phyloP scores from a whole-genome alignment of 305 asterid genomes.

The Fraxinus floribunda region DNA sequence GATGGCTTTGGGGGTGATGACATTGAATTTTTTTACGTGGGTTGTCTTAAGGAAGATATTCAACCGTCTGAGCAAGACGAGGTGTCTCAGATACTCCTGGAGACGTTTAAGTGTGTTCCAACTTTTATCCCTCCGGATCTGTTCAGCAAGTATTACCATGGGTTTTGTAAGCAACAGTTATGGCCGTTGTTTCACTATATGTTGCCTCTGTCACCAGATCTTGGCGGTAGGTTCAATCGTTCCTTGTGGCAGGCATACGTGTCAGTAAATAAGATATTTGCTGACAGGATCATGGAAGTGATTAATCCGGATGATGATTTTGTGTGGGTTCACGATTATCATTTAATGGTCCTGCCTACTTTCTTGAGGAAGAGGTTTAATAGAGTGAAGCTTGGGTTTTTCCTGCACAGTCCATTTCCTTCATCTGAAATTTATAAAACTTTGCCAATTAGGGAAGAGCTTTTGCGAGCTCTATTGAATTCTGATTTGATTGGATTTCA shows the following conservation, averaged over 20 bases:
- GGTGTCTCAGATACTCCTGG: slow-evolving; percentile 77
- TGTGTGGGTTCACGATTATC: slow-evolving; percentile 92
- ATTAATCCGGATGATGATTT: slow-evolving; percentile 86
- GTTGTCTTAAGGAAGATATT: slow-evolving; percentile 86
- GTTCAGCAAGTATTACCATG: slow-evolving; percentile 66
- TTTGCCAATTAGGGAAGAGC: slow-evolving; percentile 74
- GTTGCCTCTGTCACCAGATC: slow-evolving; percentile 83
- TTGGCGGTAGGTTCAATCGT: slow-evolving; percentile 80
- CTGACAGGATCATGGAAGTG: slow-evolving; percentile 91
- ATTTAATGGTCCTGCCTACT: slow-evolving; percentile 81
- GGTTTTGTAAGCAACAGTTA: slow-evolving; percentile 82
- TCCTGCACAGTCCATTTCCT: slow-evolving; percentile 83
- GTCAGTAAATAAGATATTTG: slow-evolving; percentile 83
- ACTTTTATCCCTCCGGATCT: slow-evolving; percentile 79
- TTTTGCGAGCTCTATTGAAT: slow-evolving; percentile 65
- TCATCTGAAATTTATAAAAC: slow-evolving; percentile 84
- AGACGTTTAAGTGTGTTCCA: slow-evolving; percentile 75
- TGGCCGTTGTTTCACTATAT: slow-evolving; percentile 93
- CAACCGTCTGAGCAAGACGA: slow-evolving; percentile 86
- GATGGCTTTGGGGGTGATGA: slow-evolving; percentile 76
- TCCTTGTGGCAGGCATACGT: slow-evolving; percentile 87
- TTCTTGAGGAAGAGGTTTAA: slow-evolving; percentile 88
- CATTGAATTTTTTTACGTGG: slow-evolving; percentile 72
- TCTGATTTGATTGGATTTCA: slow-evolving; percentile 84
- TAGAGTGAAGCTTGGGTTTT: slow-evolving; percentile 82